Evolutionary conservation across 2,329 filamentous ascomycete genomes (phyloP).

Genomic region (Fusarium decemcellulare): DNA sequence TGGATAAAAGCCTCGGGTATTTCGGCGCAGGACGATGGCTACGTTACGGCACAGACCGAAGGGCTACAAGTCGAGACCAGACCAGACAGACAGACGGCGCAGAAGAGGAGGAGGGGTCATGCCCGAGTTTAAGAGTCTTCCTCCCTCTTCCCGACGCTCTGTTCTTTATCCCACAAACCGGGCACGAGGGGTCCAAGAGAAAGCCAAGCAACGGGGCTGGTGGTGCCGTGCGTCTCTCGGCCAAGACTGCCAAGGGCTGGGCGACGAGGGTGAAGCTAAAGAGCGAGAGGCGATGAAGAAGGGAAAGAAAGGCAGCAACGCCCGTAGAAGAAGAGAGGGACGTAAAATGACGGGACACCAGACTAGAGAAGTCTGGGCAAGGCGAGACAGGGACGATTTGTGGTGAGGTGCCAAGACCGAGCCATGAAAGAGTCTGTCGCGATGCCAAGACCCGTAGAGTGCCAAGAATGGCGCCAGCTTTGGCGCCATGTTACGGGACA

Average conservation of each 20-base stretch:
- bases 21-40: no score
- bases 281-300: constrained; percentile 2
- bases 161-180: constrained; percentile 3
- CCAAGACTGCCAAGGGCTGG: constrained; percentile 44
- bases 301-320: not conserved
- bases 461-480: constrained; percentile 25
- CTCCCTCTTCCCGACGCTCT: not conserved
- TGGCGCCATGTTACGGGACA: not conserved
- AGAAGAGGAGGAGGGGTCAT: not conserved
- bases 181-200: constrained; percentile 23
- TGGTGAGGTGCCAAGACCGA: constrained; percentile 39
- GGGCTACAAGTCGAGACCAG: not conserved
- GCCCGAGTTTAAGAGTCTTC: constrained; percentile 19
- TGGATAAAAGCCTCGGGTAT: no score
- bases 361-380: not conserved
- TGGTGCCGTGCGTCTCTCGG: constrained; percentile 17
- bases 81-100: no score
- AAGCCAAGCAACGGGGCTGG: constrained; percentile 27
- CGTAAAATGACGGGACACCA: not conserved
- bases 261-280: constrained; percentile 28
- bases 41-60: not conserved
- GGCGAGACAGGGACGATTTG: constrained; percentile 14
- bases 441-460: constrained; percentile 35
- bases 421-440: constrained; percentile 1
- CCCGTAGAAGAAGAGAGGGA: not conserved